Percentiles rank a stretch among this genome's conserved stretches.
Conservation (phyloP, 768 basidiomycete genomes). For the Leccinellum luteum region DNA sequence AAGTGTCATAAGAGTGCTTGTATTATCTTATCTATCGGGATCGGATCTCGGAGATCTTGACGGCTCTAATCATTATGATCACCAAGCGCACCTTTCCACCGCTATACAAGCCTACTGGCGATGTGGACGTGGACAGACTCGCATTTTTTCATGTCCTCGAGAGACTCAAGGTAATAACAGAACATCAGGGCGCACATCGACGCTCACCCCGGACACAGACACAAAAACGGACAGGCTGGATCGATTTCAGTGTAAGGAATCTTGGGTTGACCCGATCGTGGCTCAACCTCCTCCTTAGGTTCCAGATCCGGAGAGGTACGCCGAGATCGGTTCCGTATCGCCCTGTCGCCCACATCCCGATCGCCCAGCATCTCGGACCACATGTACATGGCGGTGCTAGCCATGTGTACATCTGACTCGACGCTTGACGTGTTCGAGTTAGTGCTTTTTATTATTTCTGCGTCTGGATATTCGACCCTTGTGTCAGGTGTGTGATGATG, state of each 20-base stretch:
- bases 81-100: slow-evolving; percentile 54
- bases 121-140: slow-evolving; percentile 63
- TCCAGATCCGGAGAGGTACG: slow-evolving; percentile 77
- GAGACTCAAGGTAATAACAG: slow-evolving; percentile 68
- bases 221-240: slow-evolving; percentile 95
- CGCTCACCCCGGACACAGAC: slow-evolving; percentile 55
- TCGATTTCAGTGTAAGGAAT: slow-evolving; percentile 59
- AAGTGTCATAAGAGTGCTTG: slow-evolving; percentile 23
- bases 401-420: slow-evolving; percentile 80
- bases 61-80: background rate
- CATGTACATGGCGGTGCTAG: slow-evolving; percentile 97
- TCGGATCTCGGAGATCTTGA: slow-evolving; percentile 10
- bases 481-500: slow-evolving; percentile 71
- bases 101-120: slow-evolving; percentile 52
- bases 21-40: slow-evolving; percentile 31
- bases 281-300: slow-evolving; percentile 47
- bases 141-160: slow-evolving; percentile 91
- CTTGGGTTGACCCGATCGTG: background rate
- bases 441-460: slow-evolving; percentile 13
- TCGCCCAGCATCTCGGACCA: slow-evolving; percentile 82
- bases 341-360: background rate
- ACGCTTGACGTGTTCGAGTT: slow-evolving; percentile 73
- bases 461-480: background rate
- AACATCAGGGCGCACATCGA: background rate
- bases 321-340: background rate